Evolutionary conservation across 179 eudicot genomes (phyloP).

Genomic region (Camellia oleifera): DNA sequence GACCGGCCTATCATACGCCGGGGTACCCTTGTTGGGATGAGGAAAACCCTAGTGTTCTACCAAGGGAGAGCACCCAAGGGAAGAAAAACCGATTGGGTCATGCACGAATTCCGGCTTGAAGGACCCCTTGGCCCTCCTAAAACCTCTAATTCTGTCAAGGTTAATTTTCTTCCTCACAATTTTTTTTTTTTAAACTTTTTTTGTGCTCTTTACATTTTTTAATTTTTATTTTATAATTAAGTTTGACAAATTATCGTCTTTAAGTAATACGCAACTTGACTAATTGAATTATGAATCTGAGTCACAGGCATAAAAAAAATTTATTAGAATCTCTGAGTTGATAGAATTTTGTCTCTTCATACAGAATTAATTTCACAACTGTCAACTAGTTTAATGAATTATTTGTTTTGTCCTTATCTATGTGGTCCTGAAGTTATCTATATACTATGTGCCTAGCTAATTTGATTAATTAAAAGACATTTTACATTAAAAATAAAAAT

Average conservation of each 20-base stretch:
- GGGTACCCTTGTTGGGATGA: constrained; percentile 74
- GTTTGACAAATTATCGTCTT: too few relatives aligned
- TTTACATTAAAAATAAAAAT: not conserved
- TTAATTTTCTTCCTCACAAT: not conserved
- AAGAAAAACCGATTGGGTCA: constrained; percentile 82
- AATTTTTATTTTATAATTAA: too few relatives aligned
- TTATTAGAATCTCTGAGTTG: not conserved
- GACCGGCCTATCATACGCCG: constrained; percentile 51
- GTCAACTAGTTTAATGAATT: not conserved
- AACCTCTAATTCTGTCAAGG: constrained; percentile 41
- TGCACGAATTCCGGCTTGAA: constrained; percentile 93
- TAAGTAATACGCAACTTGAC: not conserved
- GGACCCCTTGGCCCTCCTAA: constrained; percentile 52
- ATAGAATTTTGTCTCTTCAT: not conserved
- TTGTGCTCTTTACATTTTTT: not conserved
- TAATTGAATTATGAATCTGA: not conserved
- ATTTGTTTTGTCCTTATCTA: constrained; percentile 4
- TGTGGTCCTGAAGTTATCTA: constrained; percentile 1
- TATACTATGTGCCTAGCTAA: not conserved
- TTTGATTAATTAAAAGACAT: not conserved
- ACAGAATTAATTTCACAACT: not conserved
- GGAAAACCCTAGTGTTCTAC: constrained; percentile 88
- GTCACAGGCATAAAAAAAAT: not conserved
- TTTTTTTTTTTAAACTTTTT: not conserved
- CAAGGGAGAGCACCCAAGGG: constrained; percentile 97